Conservation (phyloP, 345 rosid genomes). For the Lumnitzera littorea region DNA sequence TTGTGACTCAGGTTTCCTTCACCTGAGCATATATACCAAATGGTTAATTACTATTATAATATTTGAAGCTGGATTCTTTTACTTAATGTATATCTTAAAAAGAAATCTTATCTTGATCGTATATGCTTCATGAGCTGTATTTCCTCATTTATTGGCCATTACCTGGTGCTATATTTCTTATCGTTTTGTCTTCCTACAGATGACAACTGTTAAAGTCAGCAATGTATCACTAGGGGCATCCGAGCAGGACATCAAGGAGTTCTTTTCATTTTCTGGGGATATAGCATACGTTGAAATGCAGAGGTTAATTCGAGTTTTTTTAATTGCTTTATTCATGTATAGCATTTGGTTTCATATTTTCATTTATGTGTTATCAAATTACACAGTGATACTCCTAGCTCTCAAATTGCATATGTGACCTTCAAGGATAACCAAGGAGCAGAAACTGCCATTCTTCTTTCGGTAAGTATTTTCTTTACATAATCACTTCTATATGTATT, state of each 20-base stretch:
- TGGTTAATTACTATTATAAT: no score
- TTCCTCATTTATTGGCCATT: background rate
- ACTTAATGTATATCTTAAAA: no score
- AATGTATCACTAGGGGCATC: constrained; percentile 70
- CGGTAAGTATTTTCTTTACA: constrained; percentile 25
- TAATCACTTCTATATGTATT: background rate
- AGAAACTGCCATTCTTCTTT: constrained; percentile 61
- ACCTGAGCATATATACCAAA: no score
- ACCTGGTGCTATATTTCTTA: background rate
- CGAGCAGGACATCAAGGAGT: constrained; percentile 61
- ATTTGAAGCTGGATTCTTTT: no score
- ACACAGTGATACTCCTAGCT: constrained; percentile 52
- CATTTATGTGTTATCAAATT: constrained; percentile 11
- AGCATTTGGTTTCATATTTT: background rate
- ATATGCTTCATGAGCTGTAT: no score
- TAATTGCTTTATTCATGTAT: constrained; percentile 2
- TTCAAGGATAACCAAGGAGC: constrained; percentile 59
- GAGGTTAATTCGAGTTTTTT: constrained; percentile 29
- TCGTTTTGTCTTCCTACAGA: constrained; percentile 23
- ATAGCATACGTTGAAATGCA: constrained; percentile 58
- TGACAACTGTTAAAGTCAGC: constrained; percentile 50
- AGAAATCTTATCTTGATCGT: no score
- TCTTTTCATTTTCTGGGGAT: constrained; percentile 84
- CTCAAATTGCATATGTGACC: constrained; percentile 53
- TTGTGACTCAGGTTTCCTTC: no score